Conservation (phyloP, 331 rosid genomes). For the Acacia concinna region DNA sequence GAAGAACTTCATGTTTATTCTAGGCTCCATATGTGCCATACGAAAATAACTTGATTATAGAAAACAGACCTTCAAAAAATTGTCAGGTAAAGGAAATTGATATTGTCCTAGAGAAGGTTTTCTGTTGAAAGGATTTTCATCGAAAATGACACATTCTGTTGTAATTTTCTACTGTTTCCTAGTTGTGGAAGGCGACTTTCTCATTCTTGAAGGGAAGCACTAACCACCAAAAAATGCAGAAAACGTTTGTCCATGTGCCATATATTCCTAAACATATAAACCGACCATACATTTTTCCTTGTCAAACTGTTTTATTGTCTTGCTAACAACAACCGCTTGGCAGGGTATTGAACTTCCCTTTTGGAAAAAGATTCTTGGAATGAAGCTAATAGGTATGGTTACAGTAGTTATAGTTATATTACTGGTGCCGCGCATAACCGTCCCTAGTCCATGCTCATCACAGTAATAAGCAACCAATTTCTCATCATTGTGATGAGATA, state of each 20-base stretch:
- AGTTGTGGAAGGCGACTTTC: constrained; percentile 4
- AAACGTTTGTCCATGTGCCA: not conserved
- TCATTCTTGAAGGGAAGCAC: not conserved
- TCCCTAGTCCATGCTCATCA: no score
- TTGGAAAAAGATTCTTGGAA: constrained; percentile 90
- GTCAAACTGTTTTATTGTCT: not conserved
- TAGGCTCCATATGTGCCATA: not conserved
- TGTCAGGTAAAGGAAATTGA: not conserved
- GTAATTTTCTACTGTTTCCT: not conserved
- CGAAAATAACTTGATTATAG: not conserved
- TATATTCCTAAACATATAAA: not conserved
- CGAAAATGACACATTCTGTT: not conserved
- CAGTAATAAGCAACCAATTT: no score
- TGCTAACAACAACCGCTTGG: constrained; percentile 17
- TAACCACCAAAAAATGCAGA: not conserved
- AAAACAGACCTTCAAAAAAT: not conserved
- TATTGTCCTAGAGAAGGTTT: not conserved
- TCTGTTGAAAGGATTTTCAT: not conserved
- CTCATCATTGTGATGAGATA: no score
- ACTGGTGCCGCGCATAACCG: not conserved
- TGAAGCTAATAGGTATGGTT: constrained; percentile 73
- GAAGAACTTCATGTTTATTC: not conserved
- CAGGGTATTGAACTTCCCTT: constrained; percentile 83
- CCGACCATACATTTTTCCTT: not conserved
- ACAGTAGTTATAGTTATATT: not conserved